Evolutionary conservation across 495 filamentous ascomycete genomes (phyloP), one percentile per base, ranked within the genome.

Genomic region (Glutinoglossum americanum): DNA sequence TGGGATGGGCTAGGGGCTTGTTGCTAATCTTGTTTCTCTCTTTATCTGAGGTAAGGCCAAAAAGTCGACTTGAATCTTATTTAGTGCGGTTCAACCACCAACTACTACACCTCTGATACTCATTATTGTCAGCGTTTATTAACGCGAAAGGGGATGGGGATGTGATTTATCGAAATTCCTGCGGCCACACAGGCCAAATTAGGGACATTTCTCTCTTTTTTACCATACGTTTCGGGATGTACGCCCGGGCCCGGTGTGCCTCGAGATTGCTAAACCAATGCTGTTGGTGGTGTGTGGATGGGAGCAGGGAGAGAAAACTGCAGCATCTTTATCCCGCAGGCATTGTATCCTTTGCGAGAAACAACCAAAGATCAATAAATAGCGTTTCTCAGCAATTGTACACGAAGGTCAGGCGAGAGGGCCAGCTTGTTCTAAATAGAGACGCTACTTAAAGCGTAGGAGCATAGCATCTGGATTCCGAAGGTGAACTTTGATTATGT

Each of bases 291-390:
- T n/a, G n/a, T n/a, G 32, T 4, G 6, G 37, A 41, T 41, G 15
- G 15, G 17, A 17, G 37, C 37, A 41, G 7, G 37, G 15, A 41
- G 37, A 41, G 13, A 41, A 69, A 71, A n/a, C n/a, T n/a, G n/a
- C n/a, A n/a, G n/a, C n/a, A n/a, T n/a, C n/a, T n/a, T n/a, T n/a
- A n/a, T n/a, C n/a, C n/a, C n/a, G n/a, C n/a, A n/a, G n/a, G n/a
- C n/a, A n/a, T n/a, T n/a, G n/a, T n/a, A n/a, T n/a, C n/a, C n/a
- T n/a, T n/a, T n/a, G n/a, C n/a, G n/a, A n/a, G n/a, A n/a, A n/a
- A n/a, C n/a, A n/a, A n/a, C n/a, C n/a, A n/a, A n/a, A n/a, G n/a
- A n/a, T n/a, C n/a, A n/a, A n/a, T n/a, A n/a, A n/a, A n/a, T n/a
- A n/a, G n/a, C n/a, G n/a, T n/a, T n/a, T n/a, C n/a, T n/a, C n/a